These are phyloP conservation scores for Hemileccinum impolitum DNA, from an alignment of 768 basidiomycete genomes.

Conservation along the genomic window DNA sequence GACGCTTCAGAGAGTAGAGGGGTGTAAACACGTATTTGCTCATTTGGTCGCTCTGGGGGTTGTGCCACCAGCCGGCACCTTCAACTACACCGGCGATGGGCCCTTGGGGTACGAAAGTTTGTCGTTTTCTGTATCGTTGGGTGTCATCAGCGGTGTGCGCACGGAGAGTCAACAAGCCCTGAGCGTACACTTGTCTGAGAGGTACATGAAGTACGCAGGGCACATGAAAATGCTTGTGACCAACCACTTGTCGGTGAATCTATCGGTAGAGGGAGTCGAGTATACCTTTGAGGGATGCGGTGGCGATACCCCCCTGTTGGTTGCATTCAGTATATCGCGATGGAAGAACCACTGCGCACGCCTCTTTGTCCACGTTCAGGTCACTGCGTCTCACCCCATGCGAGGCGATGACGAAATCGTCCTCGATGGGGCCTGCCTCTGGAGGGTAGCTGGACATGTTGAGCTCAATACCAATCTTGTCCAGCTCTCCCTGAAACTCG, in stretches of 20 bases:
- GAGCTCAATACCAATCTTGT: slow-evolving; percentile 8
- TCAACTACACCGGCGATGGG: slow-evolving; percentile 6
- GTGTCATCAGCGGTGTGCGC: background rate
- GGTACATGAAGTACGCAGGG: slow-evolving; percentile 32
- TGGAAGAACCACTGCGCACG: no score
- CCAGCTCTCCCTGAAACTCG: slow-evolving; percentile 15
- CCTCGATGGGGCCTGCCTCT: slow-evolving; percentile 16
- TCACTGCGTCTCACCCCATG: slow-evolving; percentile 13
- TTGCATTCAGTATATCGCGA: no score
- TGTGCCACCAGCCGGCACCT: no score
- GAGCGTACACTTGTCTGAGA: slow-evolving; percentile 28
- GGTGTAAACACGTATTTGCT: background rate
- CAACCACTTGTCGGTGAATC: slow-evolving; percentile 27
- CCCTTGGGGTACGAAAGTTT: slow-evolving; percentile 14
- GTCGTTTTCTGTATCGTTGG: slow-evolving; percentile 5
- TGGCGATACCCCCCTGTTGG: slow-evolving; percentile 20
- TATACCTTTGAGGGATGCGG: slow-evolving; percentile 30
- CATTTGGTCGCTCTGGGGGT: no score
- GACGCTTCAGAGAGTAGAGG: slow-evolving; percentile 14
- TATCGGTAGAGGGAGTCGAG: slow-evolving; percentile 24
- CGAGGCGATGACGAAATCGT: slow-evolving; percentile 24
- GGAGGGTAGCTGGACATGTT: slow-evolving; percentile 17
- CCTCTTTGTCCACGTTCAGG: slow-evolving; percentile 9
- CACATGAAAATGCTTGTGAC: slow-evolving; percentile 31
- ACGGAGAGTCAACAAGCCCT: no score